Base-by-base conservation (phyloP, 768 basidiomycete genomes). In the Rhodotorula taiwanensis region DNA sequence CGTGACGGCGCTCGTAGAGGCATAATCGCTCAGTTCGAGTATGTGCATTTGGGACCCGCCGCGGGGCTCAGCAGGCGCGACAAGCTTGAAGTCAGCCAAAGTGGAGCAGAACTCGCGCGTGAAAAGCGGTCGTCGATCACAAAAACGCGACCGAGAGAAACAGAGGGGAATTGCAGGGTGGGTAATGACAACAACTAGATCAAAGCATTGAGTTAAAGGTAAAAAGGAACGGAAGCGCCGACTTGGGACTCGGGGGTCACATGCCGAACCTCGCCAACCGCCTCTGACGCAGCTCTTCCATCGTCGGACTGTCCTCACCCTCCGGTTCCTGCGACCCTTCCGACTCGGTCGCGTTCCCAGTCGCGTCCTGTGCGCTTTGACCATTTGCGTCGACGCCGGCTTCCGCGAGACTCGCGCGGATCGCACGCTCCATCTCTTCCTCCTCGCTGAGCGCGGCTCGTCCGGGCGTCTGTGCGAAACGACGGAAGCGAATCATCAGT, bases 181-280 rank as follows among this genome's bases (percentile, higher is more conserved):
- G 16, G 10, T 8, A 33, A 9, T 23, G 18, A n/a, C 11, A n/a
- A 36, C 6, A 39, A 44, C 15, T 33, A 33, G 25, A 30, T 25
- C 39, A 30, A 13, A 2, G 36, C 23, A 11, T 27, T 49, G 45
- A 23, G 16, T 11, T 25, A 52, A 13, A n/a, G 20, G 10, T 2
- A 4, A 6, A n/a, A 16, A 36, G 21, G 16, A 27, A n/a, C n/a
- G n/a, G n/a, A 5, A n/a, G 36, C 52, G 16, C 25, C 15, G 6
- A 10, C 47, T 30, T 15, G 27, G 10, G 16, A 9, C n/a, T 16
- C 45, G 41, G n/a, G 3, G 23, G 11, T 51, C 42, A 5, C 43
- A 30, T 36, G 7, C 51, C 67, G 5, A 69, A 69, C 52, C 67
- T 50, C 42, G 67, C 67, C 42, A 64, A 30, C 59, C 67, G 61